Percentiles rank a stretch among this genome's conserved stretches.
Conservation (phyloP, 2,329 filamentous ascomycete species). For the Scopulariopsis brevicaulis region DNA sequence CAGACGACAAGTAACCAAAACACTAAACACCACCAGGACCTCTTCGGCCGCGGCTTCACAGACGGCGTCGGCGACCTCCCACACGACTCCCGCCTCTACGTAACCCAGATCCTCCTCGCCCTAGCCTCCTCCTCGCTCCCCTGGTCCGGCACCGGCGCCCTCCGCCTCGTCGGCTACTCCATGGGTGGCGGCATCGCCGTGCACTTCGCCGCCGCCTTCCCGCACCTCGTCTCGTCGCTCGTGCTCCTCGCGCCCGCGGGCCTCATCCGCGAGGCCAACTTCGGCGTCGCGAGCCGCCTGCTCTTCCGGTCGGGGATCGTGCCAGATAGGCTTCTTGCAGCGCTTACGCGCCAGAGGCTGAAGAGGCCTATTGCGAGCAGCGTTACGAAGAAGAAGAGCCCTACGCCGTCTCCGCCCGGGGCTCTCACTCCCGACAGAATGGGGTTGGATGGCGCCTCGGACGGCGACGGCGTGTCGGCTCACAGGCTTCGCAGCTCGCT, state of each 20-base stretch:
- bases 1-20: neutral
- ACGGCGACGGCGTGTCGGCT: constrained; percentile 6
- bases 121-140: constrained; percentile 57
- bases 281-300: constrained; percentile 35
- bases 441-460: neutral
- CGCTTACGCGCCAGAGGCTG: constrained; percentile 34
- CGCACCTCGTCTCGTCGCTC: constrained; percentile 55
- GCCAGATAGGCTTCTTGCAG: constrained; percentile 37
- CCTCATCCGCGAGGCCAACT: constrained; percentile 48
- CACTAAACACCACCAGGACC: constrained; percentile 31
- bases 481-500: constrained; percentile 5
- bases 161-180: constrained; percentile 68
- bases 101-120: constrained; percentile 59
- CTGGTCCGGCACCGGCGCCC: constrained; percentile 48
- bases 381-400: constrained; percentile 13
- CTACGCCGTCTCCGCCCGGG: constrained; percentile 3
- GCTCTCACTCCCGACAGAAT: neutral
- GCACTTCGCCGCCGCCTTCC: constrained; percentile 64
- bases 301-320: constrained; percentile 44
- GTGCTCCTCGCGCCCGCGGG: constrained; percentile 72
- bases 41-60: constrained; percentile 59
- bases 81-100: constrained; percentile 65
- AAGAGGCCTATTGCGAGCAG: constrained; percentile 35
- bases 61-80: constrained; percentile 54
- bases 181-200: constrained; percentile 70